Base-by-base conservation (phyloP, 164 flowering plant genomes). In the Umbellularia californica region DNA sequence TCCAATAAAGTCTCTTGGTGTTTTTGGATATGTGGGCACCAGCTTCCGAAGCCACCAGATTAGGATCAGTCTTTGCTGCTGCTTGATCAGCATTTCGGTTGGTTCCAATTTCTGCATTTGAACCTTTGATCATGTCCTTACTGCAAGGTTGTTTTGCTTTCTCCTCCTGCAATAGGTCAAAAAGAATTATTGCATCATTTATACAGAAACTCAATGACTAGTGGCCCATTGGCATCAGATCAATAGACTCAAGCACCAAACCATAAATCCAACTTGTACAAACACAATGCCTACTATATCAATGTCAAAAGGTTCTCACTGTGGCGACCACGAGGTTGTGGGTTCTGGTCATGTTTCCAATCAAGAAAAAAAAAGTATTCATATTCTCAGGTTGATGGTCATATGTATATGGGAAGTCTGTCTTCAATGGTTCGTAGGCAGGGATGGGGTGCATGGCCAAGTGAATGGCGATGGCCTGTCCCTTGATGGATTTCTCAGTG, bases 111-210 rank as follows among this genome's bases (percentile, higher is more conserved):
- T 74, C 80, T 47, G 35, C 30, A 69, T 72, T 77, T 55, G 83
- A 65, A 47, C 74, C 78, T 58, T 68, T 72, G 25, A 65, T 50
- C 30, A 74, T 64, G 66, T 58, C 55, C 6, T 80, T 28, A 73
- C 51, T 65, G 23, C 68, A 69, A 70, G 27, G 33, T 30, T 81
- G 76, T 65, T 75, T 50, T 74, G 35, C 72, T 69, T 76, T 52
- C 69, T 79, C 85, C 60, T 69, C 82, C 86, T 85, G 81, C 33
- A 70, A 72, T 65, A 1, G 13, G 51, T 19, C 14, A 2, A 30
- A 30, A 28, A 67, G 10, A 30, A 15, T n/a, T 1, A 15, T 55
- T 55, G 19, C n/a, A 3, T 55, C 0, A 15, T 55, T 55, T 55
- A 55, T 55, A 55, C n/a, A 55, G 47, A 41, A 41, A 41, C 11